phyloP scores from a whole-genome alignment of 768 basidiomycete species.

The Pholiota molesta region DNA sequence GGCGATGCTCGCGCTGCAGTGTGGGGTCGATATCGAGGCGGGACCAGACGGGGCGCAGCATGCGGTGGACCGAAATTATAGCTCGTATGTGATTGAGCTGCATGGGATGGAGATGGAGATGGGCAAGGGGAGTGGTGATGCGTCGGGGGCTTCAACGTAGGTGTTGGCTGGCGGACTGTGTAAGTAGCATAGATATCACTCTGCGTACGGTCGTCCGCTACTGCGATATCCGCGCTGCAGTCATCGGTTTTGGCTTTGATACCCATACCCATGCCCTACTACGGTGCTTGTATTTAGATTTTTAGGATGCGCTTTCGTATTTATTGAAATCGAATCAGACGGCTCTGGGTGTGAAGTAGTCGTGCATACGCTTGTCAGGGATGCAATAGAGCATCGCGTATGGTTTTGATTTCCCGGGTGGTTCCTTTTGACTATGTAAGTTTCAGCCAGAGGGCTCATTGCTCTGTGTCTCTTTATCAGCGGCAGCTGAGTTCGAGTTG shows the following conservation, averaged over 20 bases:
- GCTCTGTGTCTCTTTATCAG: too few species aligned
- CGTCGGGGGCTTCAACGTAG: conserved; percentile 18
- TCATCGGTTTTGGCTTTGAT: background rate
- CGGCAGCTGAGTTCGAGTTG: too few species aligned
- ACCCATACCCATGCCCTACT: background rate
- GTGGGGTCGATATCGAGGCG: conserved; percentile 65
- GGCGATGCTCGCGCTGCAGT: conserved; percentile 86
- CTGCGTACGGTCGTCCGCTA: background rate
- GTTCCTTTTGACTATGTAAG: too few species aligned
- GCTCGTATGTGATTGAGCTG: conserved; percentile 88
- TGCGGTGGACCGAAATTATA: conserved; percentile 73
- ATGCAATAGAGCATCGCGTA: too few species aligned
- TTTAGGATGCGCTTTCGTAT: background rate
- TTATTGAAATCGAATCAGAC: background rate
- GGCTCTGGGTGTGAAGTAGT: background rate
- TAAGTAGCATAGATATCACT: background rate
- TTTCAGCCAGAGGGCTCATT: too few species aligned
- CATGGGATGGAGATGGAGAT: conserved; percentile 76
- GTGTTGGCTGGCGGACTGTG: background rate
- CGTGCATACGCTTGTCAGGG: too few species aligned
- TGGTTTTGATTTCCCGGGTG: too few species aligned
- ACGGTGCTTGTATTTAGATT: conserved; percentile 10
- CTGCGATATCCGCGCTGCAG: too few species aligned
- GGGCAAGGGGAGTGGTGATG: conserved; percentile 22
- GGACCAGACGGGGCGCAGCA: conserved; percentile 48